Base-by-base conservation (phyloP, 208 protist species). In the Trypanosoma cruzi region DNA sequence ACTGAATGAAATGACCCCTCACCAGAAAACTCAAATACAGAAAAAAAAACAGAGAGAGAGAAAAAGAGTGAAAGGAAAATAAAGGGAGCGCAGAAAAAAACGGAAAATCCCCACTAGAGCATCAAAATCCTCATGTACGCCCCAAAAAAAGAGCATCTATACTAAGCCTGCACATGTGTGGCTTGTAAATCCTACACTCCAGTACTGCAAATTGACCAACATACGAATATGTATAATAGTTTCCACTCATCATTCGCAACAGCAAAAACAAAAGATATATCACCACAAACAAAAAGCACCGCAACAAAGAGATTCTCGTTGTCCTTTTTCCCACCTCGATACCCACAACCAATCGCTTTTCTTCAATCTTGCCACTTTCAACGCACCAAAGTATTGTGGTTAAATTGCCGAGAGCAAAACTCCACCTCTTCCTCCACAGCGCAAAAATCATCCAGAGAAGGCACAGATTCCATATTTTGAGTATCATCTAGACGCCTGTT, bases 361-460 rank as follows among this genome's bases (percentile, higher is more conserved):
- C 44, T 49, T 49, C 44, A 22, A 14, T 49, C 16, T 49, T 22
- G 11, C 44, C 20, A 18, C 53, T 31, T 1, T 85, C 46, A 92
- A 16, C 71, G 69, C 37, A 88, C 73, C 29, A 86, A 64, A 1
- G 68, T 89, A 63, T 80, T 77, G 73, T 91, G 82, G 26, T 68
- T 64, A 60, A 90, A 92, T 73, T 91, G 81, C 11, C 80, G 55
- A 11, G 70, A 67, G 80, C 85, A 92, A 44, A 79, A 86, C 6
- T 80, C 67, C 56, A 86, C 37, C 56, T 94, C 89, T 36, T 82
- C 83, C 62, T 82, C 59, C 14, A 87, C 70, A 18, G 68, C 68
- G 42, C 34, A 31, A 36, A 73, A 49, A 28, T 76, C 82, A 36
- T 73, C 73, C 36, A 84, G n/a, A 50, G 89, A 84, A 68, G 80